Evolutionary conservation across 805 yeast genomes (phyloP), one percentile per base, ranked within the genome.

Genomic region (Candida nitratophila): DNA sequence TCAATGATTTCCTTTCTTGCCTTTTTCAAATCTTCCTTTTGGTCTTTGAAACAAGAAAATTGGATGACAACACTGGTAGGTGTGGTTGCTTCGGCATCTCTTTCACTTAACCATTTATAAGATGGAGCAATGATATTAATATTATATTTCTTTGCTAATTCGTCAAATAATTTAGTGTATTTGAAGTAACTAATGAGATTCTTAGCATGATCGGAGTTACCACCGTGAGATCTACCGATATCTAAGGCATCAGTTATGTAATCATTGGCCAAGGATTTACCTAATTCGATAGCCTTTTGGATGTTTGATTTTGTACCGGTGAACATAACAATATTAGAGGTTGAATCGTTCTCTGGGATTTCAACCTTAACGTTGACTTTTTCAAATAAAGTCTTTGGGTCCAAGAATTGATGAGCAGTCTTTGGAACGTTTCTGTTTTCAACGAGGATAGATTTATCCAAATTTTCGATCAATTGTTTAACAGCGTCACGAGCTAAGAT

Each of bases 221-320:
- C 86, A 56, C 88, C 86, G 61, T 93, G 97, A 27, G 98, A 96
- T 63, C 77, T 83, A 11, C 95, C 80, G 62, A 93, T 81, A 55
- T 89, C 96, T 57, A 93, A 71, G 31, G 79, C 66, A 50, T 81
- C 88, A 35, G 82, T 77, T 45, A 73, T 68, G 58, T 73, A 79
- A 44, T 76, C 71, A 40, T 79, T 69, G 30, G 93, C 76, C 36
- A 78, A 69, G 40, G 71, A 60, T 61, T 81, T 76, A 15, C 91
- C 86, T 47, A 65, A 67, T 26, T 69, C 70, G 48, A 83, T 69
- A 17, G 97, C 97, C 16, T 68, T 65, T 12, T 71, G 55, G 41
- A 90, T 74, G 44, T 77, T 71, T 14, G 61, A 56, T 44, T 61
- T 60, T 43, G 79, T 81, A 53, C 93, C 96, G 45, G 79, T 66